Base-by-base conservation (phyloP, 805 yeast genomes). In the Ogataea siamensis region DNA sequence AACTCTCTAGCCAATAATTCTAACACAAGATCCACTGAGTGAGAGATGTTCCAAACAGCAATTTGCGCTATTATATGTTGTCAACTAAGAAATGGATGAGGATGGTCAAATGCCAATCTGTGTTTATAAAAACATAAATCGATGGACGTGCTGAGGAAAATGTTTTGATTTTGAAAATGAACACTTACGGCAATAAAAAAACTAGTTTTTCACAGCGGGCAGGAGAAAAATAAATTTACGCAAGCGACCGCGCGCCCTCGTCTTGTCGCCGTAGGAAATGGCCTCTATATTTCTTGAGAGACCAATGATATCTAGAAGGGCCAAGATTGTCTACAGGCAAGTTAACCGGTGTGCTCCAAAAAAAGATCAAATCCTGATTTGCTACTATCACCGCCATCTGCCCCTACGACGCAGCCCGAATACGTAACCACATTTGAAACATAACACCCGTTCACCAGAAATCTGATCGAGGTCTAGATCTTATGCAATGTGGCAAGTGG, bases 51-150 rank as follows among this genome's bases (percentile, higher is more conserved):
- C 32, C 30, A 15, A 18, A 24, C 28, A 29, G 24, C 34, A 36
- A 18, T 10, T n/a, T 9, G n/a, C 13, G 20, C 26, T 31, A 14
- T 24, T 17, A 22, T 19, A 13, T 22, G 28, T 19, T 26, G 15
- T 36, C 29, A 12, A 16, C 7, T 22, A 11, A n/a, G 33, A 7
- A 14, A 20, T 18, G 15, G 21, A 17, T 11, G 23, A 26, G 12
- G 21, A 31, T 8, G 10, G n/a, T 26, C 12, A 28, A 14, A 18
- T 16, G 37, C 41, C 36, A 32, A 31, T 32, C 16, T 32, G 36
- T 38, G 32, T 32, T 38, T 38, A 38, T 32, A 38, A 28, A 38
- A 38, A 32, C 41, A 38, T 38, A 32, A 32, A 38, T 38, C 38
- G 32, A 27, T 14, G 32, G 32, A 23, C 32, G 33, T 22, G 36